phyloP scores from a whole-genome alignment of 176 grass and related monocot genomes.

The Chrysopogon serrulatus region DNA sequence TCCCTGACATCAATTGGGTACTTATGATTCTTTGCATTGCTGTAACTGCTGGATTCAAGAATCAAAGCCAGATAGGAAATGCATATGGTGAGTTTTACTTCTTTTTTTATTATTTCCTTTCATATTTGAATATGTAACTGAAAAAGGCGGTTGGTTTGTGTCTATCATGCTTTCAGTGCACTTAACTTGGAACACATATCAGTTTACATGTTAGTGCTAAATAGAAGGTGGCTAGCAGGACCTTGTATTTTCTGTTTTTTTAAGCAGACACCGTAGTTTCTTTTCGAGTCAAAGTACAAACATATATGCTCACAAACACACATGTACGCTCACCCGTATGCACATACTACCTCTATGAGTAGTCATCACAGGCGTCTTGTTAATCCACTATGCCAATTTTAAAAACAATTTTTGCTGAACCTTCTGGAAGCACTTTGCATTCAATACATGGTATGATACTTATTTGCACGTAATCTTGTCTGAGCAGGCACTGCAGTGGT shows the following conservation, averaged over 20 bases:
- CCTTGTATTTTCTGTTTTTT: background rate
- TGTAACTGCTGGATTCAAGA: conserved; percentile 88
- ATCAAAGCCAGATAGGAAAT: conserved; percentile 71
- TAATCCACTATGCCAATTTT: background rate
- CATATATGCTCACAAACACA: background rate
- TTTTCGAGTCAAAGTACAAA: background rate
- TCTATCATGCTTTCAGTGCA: background rate
- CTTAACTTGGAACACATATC: background rate
- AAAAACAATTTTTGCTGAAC: background rate
- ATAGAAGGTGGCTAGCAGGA: background rate
- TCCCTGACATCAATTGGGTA: conserved; percentile 90
- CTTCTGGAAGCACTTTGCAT: background rate
- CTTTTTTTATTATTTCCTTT: background rate
- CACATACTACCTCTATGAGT: background rate
- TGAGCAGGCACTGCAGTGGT: conserved; percentile 79
- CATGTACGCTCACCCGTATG: background rate
- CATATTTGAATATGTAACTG: conserved; percentile 2
- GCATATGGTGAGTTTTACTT: conserved; percentile 72
- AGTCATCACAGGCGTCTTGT: background rate
- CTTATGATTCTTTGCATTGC: conserved; percentile 87
- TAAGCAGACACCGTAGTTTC: background rate
- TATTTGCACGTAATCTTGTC: conserved; percentile 11
- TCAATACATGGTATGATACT: background rate
- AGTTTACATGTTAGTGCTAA: background rate
- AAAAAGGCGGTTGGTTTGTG: background rate